Base-by-base conservation (phyloP, 306 rosid species). In the Aeschynomene evenia region DNA sequence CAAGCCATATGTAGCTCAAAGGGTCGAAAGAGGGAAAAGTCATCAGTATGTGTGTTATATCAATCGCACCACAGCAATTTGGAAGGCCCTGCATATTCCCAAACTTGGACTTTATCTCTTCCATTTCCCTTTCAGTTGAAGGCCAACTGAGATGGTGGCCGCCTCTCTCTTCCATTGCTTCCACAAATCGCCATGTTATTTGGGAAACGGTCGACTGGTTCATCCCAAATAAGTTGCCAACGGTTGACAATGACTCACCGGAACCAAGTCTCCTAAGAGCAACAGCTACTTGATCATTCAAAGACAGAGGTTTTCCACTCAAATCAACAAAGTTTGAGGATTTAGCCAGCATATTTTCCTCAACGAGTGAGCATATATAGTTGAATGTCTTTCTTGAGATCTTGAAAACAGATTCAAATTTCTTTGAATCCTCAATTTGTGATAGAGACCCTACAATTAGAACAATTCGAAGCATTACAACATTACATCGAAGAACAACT, bases 231-330 rank as follows among this genome's bases (percentile, higher is more conserved):
- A 87, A 85, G 34, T 89, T 89, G 1, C 98, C 98, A 1, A 92
- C 79, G 63, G 52, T 79, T 36, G 83, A 77, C 73, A 92, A 58
- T 6, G 98, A 92, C 54, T 89, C 96, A 6, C 98, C 98, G 14
- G 96, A 89, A 82, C 92, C 70, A 33, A 92, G 96, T 85, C 96
- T 88, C 79, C 95, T 81, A 14, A 92, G 89, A 72, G 98, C 95
- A 49, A 92, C 69, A 23, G 93, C 98, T 42, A 92, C 98, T 79
- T 92, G 96, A 59, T 92, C 98, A 42, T 84, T 82, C 57, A 86
- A 9, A 39, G 86, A 89, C 84, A 92, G 68, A 54, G 70, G 86
- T 28, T 73, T 86, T 6, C 96, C 96, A n/a, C 73, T 57, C 62
- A 75, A 7, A 66, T 57, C 85, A 6, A 66, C 68, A 52, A 46